A percentile compares a stretch with the other conserved stretches of the same genome.
These are phyloP conservation scores for Penicillium sp. DNA, from an alignment of 2,329 filamentous ascomycete genomes.

Conservation along the genomic window DNA sequence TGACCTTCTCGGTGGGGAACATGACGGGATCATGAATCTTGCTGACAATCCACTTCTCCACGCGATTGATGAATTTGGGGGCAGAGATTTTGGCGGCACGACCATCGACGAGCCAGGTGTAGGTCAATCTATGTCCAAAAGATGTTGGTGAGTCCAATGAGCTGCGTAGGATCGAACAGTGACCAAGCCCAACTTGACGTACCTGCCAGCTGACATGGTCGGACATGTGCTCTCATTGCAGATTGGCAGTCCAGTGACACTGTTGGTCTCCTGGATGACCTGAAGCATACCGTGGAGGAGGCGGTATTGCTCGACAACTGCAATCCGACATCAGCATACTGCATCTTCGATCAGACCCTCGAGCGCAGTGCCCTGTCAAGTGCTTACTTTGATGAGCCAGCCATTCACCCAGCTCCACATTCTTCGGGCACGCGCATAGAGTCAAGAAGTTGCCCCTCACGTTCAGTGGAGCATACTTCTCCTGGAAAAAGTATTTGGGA, in stretches of 20 bases:
- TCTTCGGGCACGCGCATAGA: conserved; percentile 82
- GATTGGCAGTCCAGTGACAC: conserved; percentile 64
- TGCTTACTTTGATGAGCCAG: conserved; percentile 81
- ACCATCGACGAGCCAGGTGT: conserved; percentile 89
- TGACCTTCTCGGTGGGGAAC: conserved; percentile 79
- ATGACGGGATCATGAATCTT: conserved; percentile 87
- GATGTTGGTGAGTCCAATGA: conserved; percentile 12
- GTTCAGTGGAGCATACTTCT: conserved; percentile 67
- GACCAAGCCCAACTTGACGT: conserved; percentile 41
- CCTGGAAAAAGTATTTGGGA: conserved; percentile 48
- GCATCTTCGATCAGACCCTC: neutral
- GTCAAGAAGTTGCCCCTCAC: conserved; percentile 98
- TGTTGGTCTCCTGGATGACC: conserved; percentile 79
- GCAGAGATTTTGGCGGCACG: conserved; percentile 88
- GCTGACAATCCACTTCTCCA: conserved; percentile 94
- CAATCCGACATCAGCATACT: conserved; percentile 9
- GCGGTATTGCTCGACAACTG: conserved; percentile 89
- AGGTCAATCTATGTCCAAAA: conserved; percentile 63
- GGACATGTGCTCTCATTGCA: conserved; percentile 82
- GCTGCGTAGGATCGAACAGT: conserved; percentile 3
- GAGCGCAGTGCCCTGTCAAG: neutral
- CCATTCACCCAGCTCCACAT: conserved; percentile 93
- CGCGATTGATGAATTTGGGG: conserved; percentile 87
- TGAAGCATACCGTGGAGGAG: conserved; percentile 84
- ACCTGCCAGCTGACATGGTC: conserved; percentile 91